Base-by-base conservation (phyloP, 1,284 basidiomycete genomes). In the Apiotrichum siamense region DNA sequence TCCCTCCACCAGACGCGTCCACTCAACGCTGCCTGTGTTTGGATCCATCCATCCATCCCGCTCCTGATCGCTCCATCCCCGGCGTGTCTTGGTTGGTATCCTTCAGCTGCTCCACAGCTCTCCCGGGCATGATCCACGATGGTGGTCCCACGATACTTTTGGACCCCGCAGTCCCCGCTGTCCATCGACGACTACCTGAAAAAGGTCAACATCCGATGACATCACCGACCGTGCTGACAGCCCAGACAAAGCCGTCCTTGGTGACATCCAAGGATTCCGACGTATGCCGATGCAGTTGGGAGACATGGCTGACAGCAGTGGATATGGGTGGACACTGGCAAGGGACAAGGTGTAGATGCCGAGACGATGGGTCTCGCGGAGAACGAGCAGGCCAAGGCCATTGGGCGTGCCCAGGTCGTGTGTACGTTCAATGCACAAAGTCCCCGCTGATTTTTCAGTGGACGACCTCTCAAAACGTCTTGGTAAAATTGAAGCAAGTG, bases 291-390 rank as follows among this genome's bases (percentile, higher is more conserved):
- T 6, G 13, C 17, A 6, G 5, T 32, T 18, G 3, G 3, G 20
- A 31, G 11, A 4, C 17, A 11, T 7, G 20, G 33, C 48, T 55
- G 40, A 50, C 18, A 2, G 1, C 37, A 64, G 64, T 65, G 58
- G 59, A 57, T 67, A n/a, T 64, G 55, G 53, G 59, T 61, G n/a
- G n/a, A n/a, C n/a, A n/a, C n/a, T 10, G 42, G 47, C 26, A 42
- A 24, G 36, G 39, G 20, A 24, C 26, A 24, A 33, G 27, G 20
- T 25, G 33, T 18, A 20, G 60, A 64, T 49, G 58, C 58, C 4
- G 62, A 65, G 18, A 39, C 29, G 6, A 4, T 32, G 11, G n/a
- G 18, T 3, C 7, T 35, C 11, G 49, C 54, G 21, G 39, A 20
- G 13, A 25, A 32, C 11, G 31, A 26, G 4, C 40, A 53, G 12